phyloP scores from a whole-genome alignment of 352 stramenopile species.

The Globisporangium orthogonon region DNA sequence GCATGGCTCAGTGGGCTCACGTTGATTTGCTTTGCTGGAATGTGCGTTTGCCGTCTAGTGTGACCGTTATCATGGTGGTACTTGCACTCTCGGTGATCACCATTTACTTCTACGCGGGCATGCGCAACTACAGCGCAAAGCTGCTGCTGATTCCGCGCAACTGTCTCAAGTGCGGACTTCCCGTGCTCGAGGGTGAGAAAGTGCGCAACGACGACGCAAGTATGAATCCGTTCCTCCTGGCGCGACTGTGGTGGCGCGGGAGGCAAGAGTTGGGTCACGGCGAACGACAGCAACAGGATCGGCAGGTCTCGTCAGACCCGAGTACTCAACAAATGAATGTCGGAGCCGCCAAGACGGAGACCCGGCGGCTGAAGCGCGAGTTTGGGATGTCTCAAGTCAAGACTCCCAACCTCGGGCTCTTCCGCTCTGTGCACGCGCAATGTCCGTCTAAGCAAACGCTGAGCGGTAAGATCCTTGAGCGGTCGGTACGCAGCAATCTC shows the following conservation, averaged over 20 bases:
- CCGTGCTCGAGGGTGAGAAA: slow-evolving; percentile 46
- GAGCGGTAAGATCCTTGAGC: slow-evolving; percentile 42
- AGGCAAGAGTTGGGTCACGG: slow-evolving; percentile 2
- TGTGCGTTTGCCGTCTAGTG: slow-evolving; percentile 15
- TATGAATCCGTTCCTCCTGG: slow-evolving; percentile 39
- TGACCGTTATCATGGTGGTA: slow-evolving; percentile 44
- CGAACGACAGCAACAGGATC: background rate
- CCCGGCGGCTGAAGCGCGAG: slow-evolving; percentile 47
- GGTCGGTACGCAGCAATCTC: slow-evolving; percentile 63
- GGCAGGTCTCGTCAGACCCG: slow-evolving; percentile 2
- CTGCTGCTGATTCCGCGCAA: slow-evolving; percentile 66
- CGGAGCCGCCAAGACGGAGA: slow-evolving; percentile 17
- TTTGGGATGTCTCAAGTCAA: slow-evolving; percentile 70
- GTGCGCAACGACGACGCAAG: slow-evolving; percentile 49
- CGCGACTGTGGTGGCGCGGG: slow-evolving; percentile 36
- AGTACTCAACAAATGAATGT: slow-evolving; percentile 1
- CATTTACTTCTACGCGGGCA: slow-evolving; percentile 54
- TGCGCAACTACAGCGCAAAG: slow-evolving; percentile 58
- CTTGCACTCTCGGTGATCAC: slow-evolving; percentile 43
- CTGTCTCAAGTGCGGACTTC: slow-evolving; percentile 53
- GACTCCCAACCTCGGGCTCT: slow-evolving; percentile 60
- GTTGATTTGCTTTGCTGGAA: no score
- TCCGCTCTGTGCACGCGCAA: slow-evolving; percentile 39
- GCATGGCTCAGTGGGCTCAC: no score
- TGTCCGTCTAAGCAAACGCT: slow-evolving; percentile 47